Percentiles rank a stretch among this genome's conserved stretches.
Conservation (phyloP, 352 stramenopile genomes). For the Blastocystis sp. region DNA sequence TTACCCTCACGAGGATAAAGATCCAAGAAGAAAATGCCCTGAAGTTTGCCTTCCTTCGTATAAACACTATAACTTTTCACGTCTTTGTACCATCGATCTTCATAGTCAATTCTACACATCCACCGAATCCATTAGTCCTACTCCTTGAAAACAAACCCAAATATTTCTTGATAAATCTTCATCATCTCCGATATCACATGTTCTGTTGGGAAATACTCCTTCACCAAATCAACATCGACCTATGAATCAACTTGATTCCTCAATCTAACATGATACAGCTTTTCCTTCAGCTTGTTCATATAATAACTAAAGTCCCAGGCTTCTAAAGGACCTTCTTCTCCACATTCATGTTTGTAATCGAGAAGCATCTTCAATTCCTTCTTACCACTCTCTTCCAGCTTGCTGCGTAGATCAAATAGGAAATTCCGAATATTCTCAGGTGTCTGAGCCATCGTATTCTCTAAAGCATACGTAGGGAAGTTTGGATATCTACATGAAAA, state of each 20-base stretch:
- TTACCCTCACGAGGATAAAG: conserved; percentile 77
- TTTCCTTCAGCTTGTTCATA: conserved; percentile 77
- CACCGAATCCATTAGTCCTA: conserved; percentile 64
- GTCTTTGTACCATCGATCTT: conserved; percentile 77
- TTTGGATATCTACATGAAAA: neutral
- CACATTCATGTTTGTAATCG: conserved; percentile 64
- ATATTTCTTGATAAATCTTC: conserved; percentile 78
- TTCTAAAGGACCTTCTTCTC: conserved; percentile 78
- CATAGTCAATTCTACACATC: conserved; percentile 64
- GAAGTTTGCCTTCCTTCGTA: conserved; percentile 68
- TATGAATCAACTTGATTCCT: conserved; percentile 68
- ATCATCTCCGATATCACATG: conserved; percentile 77
- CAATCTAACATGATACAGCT: conserved; percentile 63
- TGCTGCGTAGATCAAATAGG: conserved; percentile 72
- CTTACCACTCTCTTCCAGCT: conserved; percentile 74
- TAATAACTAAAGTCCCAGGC: conserved; percentile 83
- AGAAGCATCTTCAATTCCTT: conserved; percentile 72
- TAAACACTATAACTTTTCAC: conserved; percentile 79
- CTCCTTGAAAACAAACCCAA: conserved; percentile 77
- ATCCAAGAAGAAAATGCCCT: conserved; percentile 80
- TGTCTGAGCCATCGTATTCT: conserved; percentile 71
- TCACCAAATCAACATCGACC: conserved; percentile 77
- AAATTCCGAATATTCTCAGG: conserved; percentile 72
- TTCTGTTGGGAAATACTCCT: conserved; percentile 77
- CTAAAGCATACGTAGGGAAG: conserved; percentile 22